Evolutionary conservation across 805 yeast genomes (phyloP).

Genomic region (Gaillardinia entomophila): DNA sequence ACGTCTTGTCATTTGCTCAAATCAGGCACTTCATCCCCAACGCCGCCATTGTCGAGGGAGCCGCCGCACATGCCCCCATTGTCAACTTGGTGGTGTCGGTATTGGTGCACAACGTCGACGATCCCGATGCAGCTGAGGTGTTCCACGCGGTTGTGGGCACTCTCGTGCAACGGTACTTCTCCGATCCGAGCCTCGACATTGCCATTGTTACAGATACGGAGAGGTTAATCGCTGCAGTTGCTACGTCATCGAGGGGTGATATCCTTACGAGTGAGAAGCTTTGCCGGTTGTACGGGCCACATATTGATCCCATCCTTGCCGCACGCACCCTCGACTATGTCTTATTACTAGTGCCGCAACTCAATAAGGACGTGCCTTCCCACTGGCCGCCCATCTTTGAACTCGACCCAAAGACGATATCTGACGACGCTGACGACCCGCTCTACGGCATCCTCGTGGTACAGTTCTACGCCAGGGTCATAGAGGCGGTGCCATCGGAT

Average conservation of each 20-base stretch:
- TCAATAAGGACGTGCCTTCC: conserved; percentile 1
- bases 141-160: too few relatives aligned
- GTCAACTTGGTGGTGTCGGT: neutral
- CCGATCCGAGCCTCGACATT: conserved; percentile 1
- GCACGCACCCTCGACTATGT: conserved; percentile 15
- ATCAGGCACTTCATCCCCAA: neutral
- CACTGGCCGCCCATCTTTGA: conserved; percentile 8
- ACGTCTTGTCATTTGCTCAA: neutral
- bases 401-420: too few relatives aligned
- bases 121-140: neutral
- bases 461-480: conserved; percentile 23
- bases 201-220: neutral
- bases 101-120: neutral
- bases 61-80: neutral
- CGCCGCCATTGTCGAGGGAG: too few relatives aligned
- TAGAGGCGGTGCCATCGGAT: too few relatives aligned
- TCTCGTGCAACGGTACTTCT: too few relatives aligned
- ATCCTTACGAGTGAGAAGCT: conserved; percentile 4
- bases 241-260: neutral
- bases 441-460: conserved; percentile 18
- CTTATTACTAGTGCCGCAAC: conserved; percentile 8
- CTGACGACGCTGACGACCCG: conserved; percentile 14
- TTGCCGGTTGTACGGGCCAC: conserved; percentile 4
- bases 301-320: conserved; percentile 9
- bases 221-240: neutral